Percentiles rank a stretch among this genome's conserved stretches.
These are phyloP conservation scores for Paradendryphiella salina DNA, from an alignment of 2,329 filamentous ascomycete genomes.

Conservation along the genomic window DNA sequence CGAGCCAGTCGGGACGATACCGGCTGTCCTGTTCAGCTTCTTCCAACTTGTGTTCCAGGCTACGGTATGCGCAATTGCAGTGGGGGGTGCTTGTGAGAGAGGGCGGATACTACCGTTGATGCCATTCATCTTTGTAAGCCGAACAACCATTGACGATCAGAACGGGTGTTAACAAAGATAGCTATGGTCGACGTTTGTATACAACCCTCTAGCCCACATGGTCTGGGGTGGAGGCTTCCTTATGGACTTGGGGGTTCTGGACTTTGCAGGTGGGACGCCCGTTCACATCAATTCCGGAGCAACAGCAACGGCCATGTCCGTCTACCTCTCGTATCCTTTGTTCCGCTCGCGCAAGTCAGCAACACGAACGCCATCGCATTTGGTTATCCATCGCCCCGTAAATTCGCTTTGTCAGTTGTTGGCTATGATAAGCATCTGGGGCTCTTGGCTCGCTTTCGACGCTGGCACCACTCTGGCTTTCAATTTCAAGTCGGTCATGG, in stretches of 20 bases:
- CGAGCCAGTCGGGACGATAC: conserved; percentile 56
- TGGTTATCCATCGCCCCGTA: conserved; percentile 54
- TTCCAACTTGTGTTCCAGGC: conserved; percentile 57
- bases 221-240: conserved; percentile 55
- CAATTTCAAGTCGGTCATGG: conserved; percentile 57
- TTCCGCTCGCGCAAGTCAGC: conserved; percentile 53
- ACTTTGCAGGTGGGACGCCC: conserved; percentile 53
- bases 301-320: conserved; percentile 50
- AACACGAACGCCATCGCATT: conserved; percentile 52
- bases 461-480: conserved; percentile 55
- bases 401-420: conserved; percentile 55
- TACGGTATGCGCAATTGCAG: conserved; percentile 56
- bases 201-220: conserved; percentile 55
- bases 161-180: conserved; percentile 16
- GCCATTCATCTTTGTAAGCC: conserved; percentile 52
- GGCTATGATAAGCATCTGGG: conserved; percentile 57
- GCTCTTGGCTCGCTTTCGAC: conserved; percentile 57
- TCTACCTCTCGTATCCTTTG: conserved; percentile 57
- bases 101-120: conserved; percentile 53
- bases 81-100: conserved; percentile 55
- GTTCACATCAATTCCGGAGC: conserved; percentile 47
- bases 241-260: conserved; percentile 51
- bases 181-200: conserved; percentile 56
- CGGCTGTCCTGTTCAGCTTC: conserved; percentile 56
- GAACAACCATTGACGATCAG: not conserved